Evolutionary conservation across 2,329 filamentous ascomycete genomes (phyloP).

Genomic region (Colletotrichum spinosum): DNA sequence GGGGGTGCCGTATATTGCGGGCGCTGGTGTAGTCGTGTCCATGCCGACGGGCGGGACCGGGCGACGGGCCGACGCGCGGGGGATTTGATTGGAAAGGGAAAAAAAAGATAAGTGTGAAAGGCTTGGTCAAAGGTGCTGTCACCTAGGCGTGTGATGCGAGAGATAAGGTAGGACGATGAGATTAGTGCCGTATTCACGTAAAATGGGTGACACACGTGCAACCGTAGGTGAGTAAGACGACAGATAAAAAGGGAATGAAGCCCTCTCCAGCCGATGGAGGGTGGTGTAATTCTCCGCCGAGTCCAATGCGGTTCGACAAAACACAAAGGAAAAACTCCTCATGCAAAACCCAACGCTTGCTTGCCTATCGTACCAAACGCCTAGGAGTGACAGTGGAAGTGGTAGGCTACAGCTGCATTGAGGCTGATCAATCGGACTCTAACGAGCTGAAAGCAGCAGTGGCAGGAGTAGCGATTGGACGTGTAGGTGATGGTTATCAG

Average conservation of each 20-base stretch:
- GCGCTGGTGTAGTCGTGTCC: slow-evolving; percentile 25
- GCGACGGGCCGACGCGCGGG: slow-evolving; percentile 19
- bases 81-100: slow-evolving; percentile 3
- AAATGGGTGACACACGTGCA: slow-evolving; percentile 20
- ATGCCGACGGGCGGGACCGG: slow-evolving; percentile 31
- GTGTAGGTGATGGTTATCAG: slow-evolving; percentile 13
- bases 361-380: slow-evolving; percentile 10
- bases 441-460: background rate
- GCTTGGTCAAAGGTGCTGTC: slow-evolving; percentile 3
- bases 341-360: slow-evolving; percentile 3
- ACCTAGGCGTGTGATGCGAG: background rate
- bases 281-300: background rate
- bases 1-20: slow-evolving; percentile 25
- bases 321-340: slow-evolving; percentile 5
- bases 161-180: slow-evolving; percentile 11
- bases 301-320: slow-evolving; percentile 8
- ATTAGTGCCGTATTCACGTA: slow-evolving; percentile 21
- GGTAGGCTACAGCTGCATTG: slow-evolving; percentile 17
- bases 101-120: slow-evolving; percentile 3
- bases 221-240: background rate
- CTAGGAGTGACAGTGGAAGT: slow-evolving; percentile 1
- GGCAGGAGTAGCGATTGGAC: background rate
- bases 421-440: slow-evolving; percentile 25
- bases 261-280: slow-evolving; percentile 19
- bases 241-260: slow-evolving; percentile 6